Percentiles rank a stretch among this genome's conserved stretches.
Evolutionary conservation across 202 grass and related monocot species (phyloP).

Genomic region (Hordeum pubiflorum): DNA sequence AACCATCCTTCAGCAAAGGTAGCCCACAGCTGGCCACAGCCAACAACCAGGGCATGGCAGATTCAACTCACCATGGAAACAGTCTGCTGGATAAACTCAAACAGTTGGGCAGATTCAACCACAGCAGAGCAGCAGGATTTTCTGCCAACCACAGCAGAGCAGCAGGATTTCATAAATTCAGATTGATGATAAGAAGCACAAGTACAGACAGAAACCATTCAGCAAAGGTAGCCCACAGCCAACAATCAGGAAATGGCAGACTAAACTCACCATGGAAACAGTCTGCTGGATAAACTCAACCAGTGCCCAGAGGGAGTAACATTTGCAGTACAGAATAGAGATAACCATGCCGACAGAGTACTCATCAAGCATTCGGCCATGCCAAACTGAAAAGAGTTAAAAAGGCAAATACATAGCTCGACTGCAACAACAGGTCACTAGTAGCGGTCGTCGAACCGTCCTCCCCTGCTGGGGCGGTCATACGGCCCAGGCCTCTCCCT

Average conservation of each 20-base stretch:
- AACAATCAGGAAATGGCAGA: background rate
- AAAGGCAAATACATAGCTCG: slow-evolving; percentile 11
- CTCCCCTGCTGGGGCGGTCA: slow-evolving; percentile 55
- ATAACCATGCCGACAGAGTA: slow-evolving; percentile 1
- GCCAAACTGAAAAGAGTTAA: background rate
- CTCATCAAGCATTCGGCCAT: slow-evolving; percentile 22
- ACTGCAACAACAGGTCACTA: background rate
- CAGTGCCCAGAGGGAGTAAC: background rate
- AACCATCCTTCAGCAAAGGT: background rate
- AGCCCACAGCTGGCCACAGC: no score
- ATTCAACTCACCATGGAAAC: background rate
- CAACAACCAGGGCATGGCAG: background rate
- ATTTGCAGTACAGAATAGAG: slow-evolving; percentile 11
- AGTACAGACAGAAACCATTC: background rate
- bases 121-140: background rate
- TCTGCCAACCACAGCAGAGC: background rate
- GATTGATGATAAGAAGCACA: background rate
- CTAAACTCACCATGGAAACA: slow-evolving; percentile 6
- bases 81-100: no score
- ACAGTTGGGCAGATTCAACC: no score
- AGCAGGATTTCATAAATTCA: background rate
- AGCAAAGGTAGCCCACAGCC: background rate
- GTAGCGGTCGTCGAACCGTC: slow-evolving; percentile 56
- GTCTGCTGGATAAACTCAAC: slow-evolving; percentile 26
- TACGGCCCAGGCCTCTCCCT: slow-evolving; percentile 66